Conservation (phyloP, 768 basidiomycete genomes). For the Pholiota conissans region DNA sequence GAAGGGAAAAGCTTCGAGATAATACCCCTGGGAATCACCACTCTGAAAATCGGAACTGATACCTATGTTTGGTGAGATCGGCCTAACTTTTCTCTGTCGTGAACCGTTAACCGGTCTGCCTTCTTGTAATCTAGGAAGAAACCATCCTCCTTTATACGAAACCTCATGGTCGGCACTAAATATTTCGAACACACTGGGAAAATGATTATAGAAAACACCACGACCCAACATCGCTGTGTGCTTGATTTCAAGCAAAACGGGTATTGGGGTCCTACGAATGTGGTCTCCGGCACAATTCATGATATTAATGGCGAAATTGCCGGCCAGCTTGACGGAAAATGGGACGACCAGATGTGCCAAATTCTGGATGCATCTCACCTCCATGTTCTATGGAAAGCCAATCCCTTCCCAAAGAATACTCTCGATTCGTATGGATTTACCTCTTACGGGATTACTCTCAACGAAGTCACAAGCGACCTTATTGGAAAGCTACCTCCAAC, state of each 20-base stretch:
- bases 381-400: constrained; percentile 75
- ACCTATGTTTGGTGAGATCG: constrained; percentile 65
- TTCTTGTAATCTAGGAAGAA: constrained; percentile 56
- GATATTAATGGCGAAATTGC: constrained; percentile 52
- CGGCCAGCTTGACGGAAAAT: constrained; percentile 81
- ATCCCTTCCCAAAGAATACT: constrained; percentile 70
- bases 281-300: constrained; percentile 62
- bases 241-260: constrained; percentile 87
- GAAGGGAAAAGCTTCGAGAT: constrained; percentile 89
- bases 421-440: constrained; percentile 84
- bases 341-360: constrained; percentile 82
- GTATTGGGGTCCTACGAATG: constrained; percentile 80
- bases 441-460: constrained; percentile 73
- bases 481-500: constrained; percentile 68
- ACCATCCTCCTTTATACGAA: constrained; percentile 86
- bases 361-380: constrained; percentile 67
- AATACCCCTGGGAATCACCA: constrained; percentile 73
- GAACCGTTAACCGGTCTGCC: constrained; percentile 3
- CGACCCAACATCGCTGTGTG: constrained; percentile 55
- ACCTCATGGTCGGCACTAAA: constrained; percentile 88
- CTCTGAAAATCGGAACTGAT: constrained; percentile 66
- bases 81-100: background rate
- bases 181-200: constrained; percentile 86
- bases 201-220: constrained; percentile 70
- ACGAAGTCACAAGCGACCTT: constrained; percentile 74